Evolutionary conservation across 1,284 basidiomycete species (phyloP).

Genomic region (Papiliotrema laurentii): DNA sequence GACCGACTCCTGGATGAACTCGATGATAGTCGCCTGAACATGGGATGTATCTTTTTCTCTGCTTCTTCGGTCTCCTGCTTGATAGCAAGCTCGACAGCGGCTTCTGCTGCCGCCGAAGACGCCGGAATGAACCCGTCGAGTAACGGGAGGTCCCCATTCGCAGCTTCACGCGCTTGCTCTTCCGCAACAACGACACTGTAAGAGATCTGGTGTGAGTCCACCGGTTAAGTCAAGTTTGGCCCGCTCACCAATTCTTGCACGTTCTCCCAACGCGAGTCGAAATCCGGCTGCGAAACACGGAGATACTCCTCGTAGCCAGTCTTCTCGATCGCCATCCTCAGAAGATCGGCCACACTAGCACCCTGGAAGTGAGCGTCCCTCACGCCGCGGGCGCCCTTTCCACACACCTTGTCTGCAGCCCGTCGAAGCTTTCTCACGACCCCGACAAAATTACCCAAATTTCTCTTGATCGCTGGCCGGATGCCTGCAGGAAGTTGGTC

Average conservation of each 20-base stretch:
- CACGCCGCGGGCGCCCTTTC: no score
- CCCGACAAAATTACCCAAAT: conserved; percentile 59
- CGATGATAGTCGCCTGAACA: conserved; percentile 1
- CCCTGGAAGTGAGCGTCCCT: conserved; percentile 53
- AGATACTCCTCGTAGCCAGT: conserved; percentile 68
- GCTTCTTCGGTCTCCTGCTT: conserved; percentile 12
- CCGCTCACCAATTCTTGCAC: conserved; percentile 70
- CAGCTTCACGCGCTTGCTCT: conserved; percentile 29
- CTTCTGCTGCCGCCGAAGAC: conserved; percentile 21
- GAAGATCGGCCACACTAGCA: conserved; percentile 61
- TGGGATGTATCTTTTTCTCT: conserved; percentile 3
- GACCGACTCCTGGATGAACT: conserved; percentile 13
- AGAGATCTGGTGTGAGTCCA: conserved; percentile 31
- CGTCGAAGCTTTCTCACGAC: conserved; percentile 57
- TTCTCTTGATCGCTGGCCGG: conserved; percentile 63
- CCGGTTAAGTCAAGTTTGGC: not conserved
- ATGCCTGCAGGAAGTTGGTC: conserved; percentile 56
- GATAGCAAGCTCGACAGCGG: conserved; percentile 13
- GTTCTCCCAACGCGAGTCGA: conserved; percentile 77
- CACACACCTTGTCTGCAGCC: conserved; percentile 56
- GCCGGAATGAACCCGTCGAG: conserved; percentile 27
- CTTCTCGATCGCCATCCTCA: conserved; percentile 59
- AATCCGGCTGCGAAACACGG: conserved; percentile 65
- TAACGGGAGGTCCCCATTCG: conserved; percentile 6
- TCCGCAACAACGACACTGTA: conserved; percentile 43